Percentiles rank a stretch among this genome's conserved stretches.
phyloP scores from a whole-genome alignment of 1,284 basidiomycete genomes.

The Trichosporon ovoides region DNA sequence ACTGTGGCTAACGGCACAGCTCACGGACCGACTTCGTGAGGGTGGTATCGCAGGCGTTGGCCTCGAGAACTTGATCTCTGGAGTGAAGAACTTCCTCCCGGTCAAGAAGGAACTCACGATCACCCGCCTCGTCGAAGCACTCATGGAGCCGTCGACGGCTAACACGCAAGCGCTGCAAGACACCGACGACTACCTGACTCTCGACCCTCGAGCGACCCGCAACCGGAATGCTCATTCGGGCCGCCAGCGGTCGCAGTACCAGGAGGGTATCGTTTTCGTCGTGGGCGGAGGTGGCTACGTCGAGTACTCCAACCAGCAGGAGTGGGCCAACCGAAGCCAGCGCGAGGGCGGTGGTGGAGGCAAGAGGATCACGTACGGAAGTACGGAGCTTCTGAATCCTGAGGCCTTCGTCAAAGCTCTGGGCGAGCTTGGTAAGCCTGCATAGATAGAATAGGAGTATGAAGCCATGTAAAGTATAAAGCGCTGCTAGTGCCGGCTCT shows the following conservation, averaged over 20 bases:
- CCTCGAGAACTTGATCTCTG: conserved; percentile 90
- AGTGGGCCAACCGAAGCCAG: conserved; percentile 69
- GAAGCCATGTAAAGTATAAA: conserved; percentile 14
- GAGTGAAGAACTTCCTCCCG: conserved; percentile 97
- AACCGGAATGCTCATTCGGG: conserved; percentile 52
- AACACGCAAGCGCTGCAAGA: conserved; percentile 89
- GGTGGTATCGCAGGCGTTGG: conserved; percentile 62
- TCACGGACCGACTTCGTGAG: conserved; percentile 89
- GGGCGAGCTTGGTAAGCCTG: conserved; percentile 35
- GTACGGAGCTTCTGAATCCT: conserved; percentile 91
- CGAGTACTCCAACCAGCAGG: conserved; percentile 91
- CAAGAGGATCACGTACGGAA: conserved; percentile 89
- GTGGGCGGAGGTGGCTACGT: conserved; percentile 97
- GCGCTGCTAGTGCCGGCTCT: no score
- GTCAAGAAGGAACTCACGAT: conserved; percentile 89
- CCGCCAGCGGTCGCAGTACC: conserved; percentile 58
- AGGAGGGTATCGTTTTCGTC: conserved; percentile 86
- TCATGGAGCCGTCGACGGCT: conserved; percentile 92
- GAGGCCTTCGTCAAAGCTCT: conserved; percentile 64
- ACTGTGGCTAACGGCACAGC: conserved; percentile 27
- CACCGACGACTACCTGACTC: conserved; percentile 91
- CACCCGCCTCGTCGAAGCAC: conserved; percentile 85
- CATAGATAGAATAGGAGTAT: conserved; percentile 11
- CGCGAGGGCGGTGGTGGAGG: conserved; percentile 51
- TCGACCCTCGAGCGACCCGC: conserved; percentile 78